phyloP scores from a whole-genome alignment of 106 monocot genomes.

The Dendrobium nobile region DNA sequence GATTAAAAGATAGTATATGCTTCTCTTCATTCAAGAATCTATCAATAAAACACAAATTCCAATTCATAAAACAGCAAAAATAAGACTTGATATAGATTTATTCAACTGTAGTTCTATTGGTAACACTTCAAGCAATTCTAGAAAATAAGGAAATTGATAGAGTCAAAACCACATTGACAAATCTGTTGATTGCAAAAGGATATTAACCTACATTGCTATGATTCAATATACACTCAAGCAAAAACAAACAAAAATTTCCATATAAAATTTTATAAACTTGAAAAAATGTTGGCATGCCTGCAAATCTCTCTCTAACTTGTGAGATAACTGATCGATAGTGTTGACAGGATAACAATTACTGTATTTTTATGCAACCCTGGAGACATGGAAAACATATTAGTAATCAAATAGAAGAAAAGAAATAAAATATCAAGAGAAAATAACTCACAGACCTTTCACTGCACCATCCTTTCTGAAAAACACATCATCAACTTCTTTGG shows the following conservation, averaged over 20 bases:
- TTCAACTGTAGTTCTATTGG: not conserved
- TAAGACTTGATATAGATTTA: too few relatives aligned
- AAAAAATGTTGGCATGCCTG: slow-evolving; percentile 28
- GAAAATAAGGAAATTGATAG: not conserved
- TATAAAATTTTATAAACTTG: not conserved
- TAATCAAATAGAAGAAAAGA: not conserved
- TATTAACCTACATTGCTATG: not conserved
- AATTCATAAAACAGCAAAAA: too few relatives aligned
- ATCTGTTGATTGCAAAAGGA: not conserved
- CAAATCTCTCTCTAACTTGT: slow-evolving; percentile 38
- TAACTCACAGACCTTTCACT: slow-evolving; percentile 22
- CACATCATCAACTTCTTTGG: slow-evolving; percentile 15
- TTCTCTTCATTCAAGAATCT: too few relatives aligned
- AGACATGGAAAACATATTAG: slow-evolving; percentile 3
- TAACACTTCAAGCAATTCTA: not conserved
- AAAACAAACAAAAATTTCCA: not conserved
- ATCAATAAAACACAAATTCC: too few relatives aligned
- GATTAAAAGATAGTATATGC: too few relatives aligned
- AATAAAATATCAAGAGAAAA: not conserved
- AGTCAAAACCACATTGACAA: not conserved
- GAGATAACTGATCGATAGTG: slow-evolving; percentile 33
- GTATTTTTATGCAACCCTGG: slow-evolving; percentile 47
- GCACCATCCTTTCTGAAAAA: slow-evolving; percentile 26
- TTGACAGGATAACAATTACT: slow-evolving; percentile 47
- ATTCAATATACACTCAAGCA: not conserved